These are phyloP conservation scores for Malassezia dermatis DNA, from an alignment of 1,284 basidiomycete genomes.

Conservation along the genomic window DNA sequence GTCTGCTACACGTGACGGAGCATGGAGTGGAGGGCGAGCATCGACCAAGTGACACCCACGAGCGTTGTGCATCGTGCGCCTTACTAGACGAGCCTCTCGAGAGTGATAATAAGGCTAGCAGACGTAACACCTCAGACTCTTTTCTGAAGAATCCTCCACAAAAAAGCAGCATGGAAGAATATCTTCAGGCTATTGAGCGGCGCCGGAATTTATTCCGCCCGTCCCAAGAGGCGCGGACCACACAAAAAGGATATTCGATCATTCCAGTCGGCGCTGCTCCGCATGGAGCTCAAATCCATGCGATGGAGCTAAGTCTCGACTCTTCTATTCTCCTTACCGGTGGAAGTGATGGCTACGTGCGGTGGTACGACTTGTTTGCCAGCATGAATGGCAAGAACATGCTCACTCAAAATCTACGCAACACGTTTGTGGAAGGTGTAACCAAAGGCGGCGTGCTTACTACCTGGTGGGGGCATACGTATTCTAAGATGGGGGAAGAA, in stretches of 20 bases:
- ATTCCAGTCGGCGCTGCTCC: conserved; percentile 86
- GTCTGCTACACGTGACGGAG: neutral
- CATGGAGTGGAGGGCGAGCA: neutral
- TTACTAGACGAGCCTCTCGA: neutral
- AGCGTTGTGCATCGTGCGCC: neutral
- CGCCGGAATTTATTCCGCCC: conserved; percentile 12
- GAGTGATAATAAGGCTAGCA: neutral
- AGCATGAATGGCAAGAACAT: conserved; percentile 77
- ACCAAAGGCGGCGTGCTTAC: conserved; percentile 77
- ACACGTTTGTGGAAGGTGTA: conserved; percentile 82
- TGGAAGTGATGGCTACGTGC: conserved; percentile 83
- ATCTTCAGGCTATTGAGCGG: neutral
- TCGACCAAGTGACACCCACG: neutral
- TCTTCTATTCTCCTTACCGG: conserved; percentile 80
- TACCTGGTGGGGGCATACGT: conserved; percentile 66
- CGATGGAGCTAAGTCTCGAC: conserved; percentile 72
- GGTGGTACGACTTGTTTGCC: conserved; percentile 81
- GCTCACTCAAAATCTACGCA: conserved; percentile 76
- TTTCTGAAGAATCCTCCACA: too few relatives aligned
- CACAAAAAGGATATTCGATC: conserved; percentile 50
- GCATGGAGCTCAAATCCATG: conserved; percentile 74
- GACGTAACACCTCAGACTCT: neutral
- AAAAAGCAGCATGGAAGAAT: conserved; percentile 5
- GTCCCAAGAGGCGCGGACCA: neutral
- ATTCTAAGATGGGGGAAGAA: conserved; percentile 22